Percentiles rank a stretch among this genome's conserved stretches.
Evolutionary conservation across 176 grass and related monocot species (phyloP).

Genomic region (Carex cristatella): DNA sequence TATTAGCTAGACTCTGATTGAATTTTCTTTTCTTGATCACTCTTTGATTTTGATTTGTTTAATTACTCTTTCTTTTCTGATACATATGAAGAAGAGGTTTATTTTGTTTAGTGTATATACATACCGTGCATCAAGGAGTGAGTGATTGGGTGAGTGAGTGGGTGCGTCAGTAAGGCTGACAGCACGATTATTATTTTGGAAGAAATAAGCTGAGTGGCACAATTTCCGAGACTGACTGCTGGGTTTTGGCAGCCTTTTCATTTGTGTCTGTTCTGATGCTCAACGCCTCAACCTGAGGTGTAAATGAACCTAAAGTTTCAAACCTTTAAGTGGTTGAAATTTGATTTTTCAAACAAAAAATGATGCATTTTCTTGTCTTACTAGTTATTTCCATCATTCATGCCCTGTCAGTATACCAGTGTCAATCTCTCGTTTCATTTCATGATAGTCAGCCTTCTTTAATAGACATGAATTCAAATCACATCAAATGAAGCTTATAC

Average conservation of each 20-base stretch:
- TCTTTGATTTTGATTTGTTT: not conserved
- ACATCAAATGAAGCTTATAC: not conserved
- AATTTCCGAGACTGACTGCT: constrained; percentile 23
- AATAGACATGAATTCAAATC: not conserved
- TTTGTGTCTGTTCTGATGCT: constrained; percentile 19
- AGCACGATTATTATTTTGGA: constrained; percentile 15
- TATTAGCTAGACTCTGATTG: not conserved
- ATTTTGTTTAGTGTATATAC: not conserved
- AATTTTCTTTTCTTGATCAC: not conserved
- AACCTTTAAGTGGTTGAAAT: constrained; percentile 1
- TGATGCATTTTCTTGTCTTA: constrained; percentile 12
- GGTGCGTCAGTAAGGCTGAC: constrained; percentile 19
- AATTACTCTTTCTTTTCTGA: not conserved
- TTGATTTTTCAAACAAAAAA: constrained; percentile 13
- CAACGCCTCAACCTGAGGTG: not conserved
- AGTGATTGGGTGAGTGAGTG: constrained; percentile 16
- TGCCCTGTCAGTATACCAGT: not conserved
- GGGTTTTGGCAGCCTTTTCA: constrained; percentile 19
- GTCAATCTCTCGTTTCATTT: not conserved
- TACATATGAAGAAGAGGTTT: not conserved
- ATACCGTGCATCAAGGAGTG: not conserved
- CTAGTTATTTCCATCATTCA: not conserved
- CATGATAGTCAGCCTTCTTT: constrained; percentile 8
- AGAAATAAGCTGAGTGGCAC: constrained; percentile 13
- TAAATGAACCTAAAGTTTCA: constrained; percentile 15